phyloP scores from a whole-genome alignment of 176 grass and related monocot species.

The Carex pumila region DNA sequence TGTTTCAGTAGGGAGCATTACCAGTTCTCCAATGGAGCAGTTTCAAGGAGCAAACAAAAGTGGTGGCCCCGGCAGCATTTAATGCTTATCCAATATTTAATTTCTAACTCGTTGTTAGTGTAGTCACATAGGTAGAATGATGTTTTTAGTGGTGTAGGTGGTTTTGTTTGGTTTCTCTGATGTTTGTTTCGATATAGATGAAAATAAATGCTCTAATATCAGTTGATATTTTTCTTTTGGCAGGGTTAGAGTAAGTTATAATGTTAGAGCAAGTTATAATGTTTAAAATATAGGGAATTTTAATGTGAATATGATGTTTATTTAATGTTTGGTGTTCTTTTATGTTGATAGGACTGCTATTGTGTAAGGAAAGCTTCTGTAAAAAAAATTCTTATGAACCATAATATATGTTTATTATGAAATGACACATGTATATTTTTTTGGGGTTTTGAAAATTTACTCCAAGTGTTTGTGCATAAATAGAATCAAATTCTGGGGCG shows the following conservation, averaged over 20 bases:
- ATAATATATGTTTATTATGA: not conserved
- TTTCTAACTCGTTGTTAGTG: not conserved
- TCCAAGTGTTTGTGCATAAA: not conserved
- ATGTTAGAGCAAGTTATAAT: not conserved
- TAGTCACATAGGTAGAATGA: not conserved
- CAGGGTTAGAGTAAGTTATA: not conserved
- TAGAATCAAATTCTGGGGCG: not conserved
- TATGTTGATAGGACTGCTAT: conserved; percentile 8
- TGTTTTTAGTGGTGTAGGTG: not conserved
- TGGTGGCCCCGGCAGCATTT: conserved; percentile 42
- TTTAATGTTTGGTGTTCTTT: not conserved
- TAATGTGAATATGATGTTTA: conserved; percentile 24
- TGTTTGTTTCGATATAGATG: not conserved
- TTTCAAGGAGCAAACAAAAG: conserved; percentile 75
- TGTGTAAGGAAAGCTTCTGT: not conserved
- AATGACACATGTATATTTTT: not conserved
- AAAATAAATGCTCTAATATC: not conserved
- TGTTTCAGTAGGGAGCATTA: conserved; percentile 74
- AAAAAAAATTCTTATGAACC: not conserved
- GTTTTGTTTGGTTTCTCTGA: conserved; percentile 7
- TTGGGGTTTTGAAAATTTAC: too few species aligned
- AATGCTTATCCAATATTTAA: conserved; percentile 8
- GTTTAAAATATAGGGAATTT: conserved; percentile 19
- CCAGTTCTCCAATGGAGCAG: conserved; percentile 96
- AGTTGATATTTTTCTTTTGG: conserved; percentile 15